Evolutionary conservation across 2,329 filamentous ascomycete species (phyloP), one percentile per base, ranked within the genome.

Genomic region (Nothophoma quercina): DNA sequence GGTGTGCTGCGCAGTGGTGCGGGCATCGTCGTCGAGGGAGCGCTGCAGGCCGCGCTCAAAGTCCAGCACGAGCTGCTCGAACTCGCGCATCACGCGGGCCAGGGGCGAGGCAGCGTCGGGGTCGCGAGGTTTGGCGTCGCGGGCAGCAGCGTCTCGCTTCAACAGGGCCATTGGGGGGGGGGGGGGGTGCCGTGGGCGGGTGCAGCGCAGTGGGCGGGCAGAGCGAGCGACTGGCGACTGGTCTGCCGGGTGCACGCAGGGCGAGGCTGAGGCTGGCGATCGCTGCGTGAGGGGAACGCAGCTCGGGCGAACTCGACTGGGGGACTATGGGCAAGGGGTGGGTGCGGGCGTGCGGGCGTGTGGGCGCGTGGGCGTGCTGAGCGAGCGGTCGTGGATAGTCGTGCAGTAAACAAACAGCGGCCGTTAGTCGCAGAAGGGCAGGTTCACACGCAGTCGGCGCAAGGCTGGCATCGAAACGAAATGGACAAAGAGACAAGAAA

Each of bases 81-180:
- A 71, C 51, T 71, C 66, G 59, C 63, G 67, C 70, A 71, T 67
- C 22, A 70, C 62, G 23, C 64, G 67, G 32, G 62, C 64, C 52
- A 71, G 62, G 49, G 59, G 55, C 28, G 64, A 59, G 26, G 48
- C n/a, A n/a, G n/a, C 39, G 38, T 38, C 45, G 42, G 51, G 48
- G 26, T 28, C 42, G 30, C 8, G 36, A 16, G 42, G 42, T 33
- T 52, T 52, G 10, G 64, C 58, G 48, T 62, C 60, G 58, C 43
- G 56, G 56, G 49, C 55, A 38, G 57, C 56, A 26, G 43, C 5
- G 40, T 66, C 59, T 53, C 55, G 60, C 58, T 70, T 65, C 40
- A 63, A 58, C 32, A 60, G 55, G 56, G 67, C 68, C 69, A 70
- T 71, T 59, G 64, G 56, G 41, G 53, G 47, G 41, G 43, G 55